Base-by-base conservation (phyloP, 1,284 basidiomycete species). In the Cryptococcus neoformans region DNA sequence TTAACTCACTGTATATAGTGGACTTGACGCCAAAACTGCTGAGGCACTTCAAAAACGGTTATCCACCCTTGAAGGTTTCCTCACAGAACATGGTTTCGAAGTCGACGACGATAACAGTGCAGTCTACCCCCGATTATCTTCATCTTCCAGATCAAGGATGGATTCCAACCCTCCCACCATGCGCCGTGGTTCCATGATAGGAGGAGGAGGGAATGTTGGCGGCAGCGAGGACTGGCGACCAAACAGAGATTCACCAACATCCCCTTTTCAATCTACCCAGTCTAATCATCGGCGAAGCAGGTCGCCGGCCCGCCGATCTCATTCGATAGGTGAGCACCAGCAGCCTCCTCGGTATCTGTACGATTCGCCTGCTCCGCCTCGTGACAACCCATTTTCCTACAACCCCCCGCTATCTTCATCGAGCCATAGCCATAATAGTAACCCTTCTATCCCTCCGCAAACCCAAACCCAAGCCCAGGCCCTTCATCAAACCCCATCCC, bases 11-110 rank as follows among this genome's bases (percentile, higher is more conserved):
- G 14, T 4, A n/a, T 11, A 38, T 60, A 54, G 63, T 49, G 54
- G 53, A 28, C 37, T 54, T 44, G 58, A 65, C 42, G 54, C 60
- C 2, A 55, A 54, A 7, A 61, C 62, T 14, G 55, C 64, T 6
- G 54, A 55, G 45, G 55, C 61, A 21, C 55, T 72, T 10, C 61
- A 64, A 4, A 62, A 60, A 28, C 60, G 63, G 38, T 54, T 70
- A 10, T 52, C 54, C 14, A 54, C 57, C 45, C 52, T 69, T 34
- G 65, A 65, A 49, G 34, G 56, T 9, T 51, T 66, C 35, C 51
- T 70, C 16, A 48, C 57, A 28, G 57, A 62, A 35, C 53, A 62
- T 42, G 60, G 62, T 4, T 54, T 63, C 7, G 55, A 55, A 4
- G 48, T 65, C 0, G 59, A 59, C 10, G 46, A 41, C 17, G 49